phyloP scores from a whole-genome alignment of 1,284 basidiomycete species.

The Schizopora paradoxa region DNA sequence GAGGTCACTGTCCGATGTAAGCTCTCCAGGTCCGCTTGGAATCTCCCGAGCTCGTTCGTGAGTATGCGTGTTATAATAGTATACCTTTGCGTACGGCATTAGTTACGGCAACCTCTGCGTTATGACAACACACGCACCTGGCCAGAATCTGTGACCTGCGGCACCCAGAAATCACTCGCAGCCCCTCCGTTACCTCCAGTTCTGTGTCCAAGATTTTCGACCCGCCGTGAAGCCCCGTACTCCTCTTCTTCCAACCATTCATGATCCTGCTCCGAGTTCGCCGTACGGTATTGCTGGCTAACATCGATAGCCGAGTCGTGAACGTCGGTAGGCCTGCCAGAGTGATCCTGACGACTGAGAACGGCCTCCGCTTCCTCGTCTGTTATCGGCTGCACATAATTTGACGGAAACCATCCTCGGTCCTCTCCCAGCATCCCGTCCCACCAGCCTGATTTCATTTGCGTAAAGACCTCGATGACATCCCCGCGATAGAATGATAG shows the following conservation, averaged over 20 bases:
- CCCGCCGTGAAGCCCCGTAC: conserved; percentile 21
- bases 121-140: conserved; percentile 42
- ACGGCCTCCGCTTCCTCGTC: conserved; percentile 75
- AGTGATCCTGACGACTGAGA: conserved; percentile 45
- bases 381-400: conserved; percentile 81
- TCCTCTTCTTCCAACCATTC: conserved; percentile 43
- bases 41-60: conserved; percentile 83
- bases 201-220: conserved; percentile 26
- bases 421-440: conserved; percentile 87
- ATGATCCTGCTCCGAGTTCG: conserved; percentile 32
- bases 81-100: conserved; percentile 53
- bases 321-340: conserved; percentile 17
- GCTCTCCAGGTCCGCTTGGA: conserved; percentile 65
- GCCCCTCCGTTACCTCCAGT: conserved; percentile 21
- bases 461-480: conserved; percentile 90
- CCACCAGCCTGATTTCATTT: conserved; percentile 97
- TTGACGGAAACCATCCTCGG: conserved; percentile 97
- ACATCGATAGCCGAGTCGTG: conserved; percentile 41
- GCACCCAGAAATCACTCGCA: conserved; percentile 74
- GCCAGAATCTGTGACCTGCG: conserved; percentile 64
- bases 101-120: conserved; percentile 4
- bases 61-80: conserved; percentile 89
- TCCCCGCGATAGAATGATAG: conserved; percentile 85
- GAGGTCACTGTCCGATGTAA: conserved; percentile 51
- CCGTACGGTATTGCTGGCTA: conserved; percentile 44